Evolutionary conservation across 768 basidiomycete genomes (phyloP).

Genomic region (Chalciporus chontae): DNA sequence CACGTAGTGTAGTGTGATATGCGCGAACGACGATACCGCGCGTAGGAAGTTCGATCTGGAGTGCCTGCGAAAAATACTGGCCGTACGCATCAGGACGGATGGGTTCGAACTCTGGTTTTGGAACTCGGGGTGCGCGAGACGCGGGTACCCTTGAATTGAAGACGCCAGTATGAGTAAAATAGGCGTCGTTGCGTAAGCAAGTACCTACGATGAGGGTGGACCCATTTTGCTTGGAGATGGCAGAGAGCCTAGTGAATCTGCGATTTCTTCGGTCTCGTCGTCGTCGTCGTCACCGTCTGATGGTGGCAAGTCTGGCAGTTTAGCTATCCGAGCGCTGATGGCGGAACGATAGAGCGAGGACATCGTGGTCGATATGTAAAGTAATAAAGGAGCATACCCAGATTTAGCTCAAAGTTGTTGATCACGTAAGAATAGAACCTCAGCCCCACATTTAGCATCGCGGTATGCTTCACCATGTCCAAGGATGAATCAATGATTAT

Average conservation of each 20-base stretch:
- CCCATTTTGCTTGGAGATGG: conserved; percentile 49
- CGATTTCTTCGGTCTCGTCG: conserved; percentile 47
- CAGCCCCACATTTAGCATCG: too few relatives aligned
- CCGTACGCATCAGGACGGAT: conserved; percentile 58
- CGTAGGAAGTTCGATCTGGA: conserved; percentile 65
- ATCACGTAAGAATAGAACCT: conserved; percentile 7
- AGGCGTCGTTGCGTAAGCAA: conserved; percentile 3
- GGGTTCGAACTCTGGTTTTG: conserved; percentile 67
- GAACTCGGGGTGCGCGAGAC: conserved; percentile 30
- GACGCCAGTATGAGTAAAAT: conserved; percentile 14
- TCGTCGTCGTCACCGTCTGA: conserved; percentile 38
- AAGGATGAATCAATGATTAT: too few relatives aligned
- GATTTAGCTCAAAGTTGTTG: neutral
- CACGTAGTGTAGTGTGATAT: conserved; percentile 73
- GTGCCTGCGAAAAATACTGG: conserved; percentile 74
- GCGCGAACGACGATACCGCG: conserved; percentile 67
- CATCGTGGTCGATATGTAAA: conserved; percentile 36
- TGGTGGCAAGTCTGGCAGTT: conserved; percentile 59
- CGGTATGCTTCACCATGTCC: too few relatives aligned
- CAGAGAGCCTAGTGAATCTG: conserved; percentile 57
- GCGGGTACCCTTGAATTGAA: conserved; percentile 27
- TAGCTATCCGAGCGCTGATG: conserved; percentile 69
- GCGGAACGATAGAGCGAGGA: conserved; percentile 75
- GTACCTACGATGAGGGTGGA: conserved; percentile 59
- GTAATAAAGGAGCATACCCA: neutral